A percentile compares a stretch with the other conserved stretches of the same genome.
Conservation (phyloP, 768 basidiomycete species). For the Russula vinacea region DNA sequence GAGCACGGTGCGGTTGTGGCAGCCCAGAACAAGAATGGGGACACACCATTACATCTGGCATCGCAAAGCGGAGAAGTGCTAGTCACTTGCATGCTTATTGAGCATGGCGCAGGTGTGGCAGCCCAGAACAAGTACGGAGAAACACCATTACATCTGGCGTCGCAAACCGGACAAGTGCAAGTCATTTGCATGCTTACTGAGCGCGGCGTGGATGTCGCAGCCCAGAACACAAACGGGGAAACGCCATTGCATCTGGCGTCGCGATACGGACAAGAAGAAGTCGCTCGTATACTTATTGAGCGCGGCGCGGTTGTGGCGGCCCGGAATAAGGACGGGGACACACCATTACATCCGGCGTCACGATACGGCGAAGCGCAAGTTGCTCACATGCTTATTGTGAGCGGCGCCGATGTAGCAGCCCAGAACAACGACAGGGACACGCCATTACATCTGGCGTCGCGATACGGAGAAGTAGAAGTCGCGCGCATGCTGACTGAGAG, state of each 20-base stretch:
- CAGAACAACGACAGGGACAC: too few species aligned
- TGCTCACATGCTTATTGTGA: too few species aligned
- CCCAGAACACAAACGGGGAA: background rate
- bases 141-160: background rate
- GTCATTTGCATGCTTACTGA: background rate
- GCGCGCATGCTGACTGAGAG: background rate
- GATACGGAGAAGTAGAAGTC: background rate
- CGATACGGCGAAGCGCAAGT: too few species aligned
- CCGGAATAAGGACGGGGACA: too few species aligned
- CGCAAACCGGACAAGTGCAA: background rate
- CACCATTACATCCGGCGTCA: too few species aligned
- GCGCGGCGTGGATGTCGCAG: background rate
- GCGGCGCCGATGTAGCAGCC: too few species aligned
- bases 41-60: background rate
- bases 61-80: too few species aligned
- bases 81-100: background rate
- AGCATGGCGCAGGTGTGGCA: background rate
- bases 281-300: too few species aligned
- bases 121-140: background rate
- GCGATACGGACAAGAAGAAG: too few species aligned
- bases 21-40: background rate
- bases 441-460: too few species aligned
- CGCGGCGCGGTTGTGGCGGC: too few species aligned
- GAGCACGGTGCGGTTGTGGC: background rate
- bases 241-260: background rate